phyloP scores from a whole-genome alignment of 2,329 filamentous ascomycete genomes.

The Fusarium sacchari region DNA sequence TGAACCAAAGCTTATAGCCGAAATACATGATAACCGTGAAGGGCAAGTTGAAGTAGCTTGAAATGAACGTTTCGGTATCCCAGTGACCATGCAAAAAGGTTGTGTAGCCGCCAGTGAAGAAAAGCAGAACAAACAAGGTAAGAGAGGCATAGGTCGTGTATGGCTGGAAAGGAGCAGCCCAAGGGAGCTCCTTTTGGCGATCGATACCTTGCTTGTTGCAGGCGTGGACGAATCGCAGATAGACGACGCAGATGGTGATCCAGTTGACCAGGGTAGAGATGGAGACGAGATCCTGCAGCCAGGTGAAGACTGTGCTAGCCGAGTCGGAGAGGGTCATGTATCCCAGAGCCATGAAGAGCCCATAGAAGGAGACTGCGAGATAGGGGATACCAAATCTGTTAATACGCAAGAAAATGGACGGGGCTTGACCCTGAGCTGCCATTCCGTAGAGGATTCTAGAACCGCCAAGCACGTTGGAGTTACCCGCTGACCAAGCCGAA shows the following conservation, averaged over 20 bases:
- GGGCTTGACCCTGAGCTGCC: background rate
- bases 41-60: slow-evolving; percentile 3
- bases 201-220: background rate
- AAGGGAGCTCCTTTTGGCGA: slow-evolving; percentile 9
- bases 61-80: background rate
- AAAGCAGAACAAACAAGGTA: background rate
- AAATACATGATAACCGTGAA: background rate
- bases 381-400: slow-evolving; percentile 10
- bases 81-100: background rate
- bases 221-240: background rate
- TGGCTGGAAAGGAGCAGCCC: background rate
- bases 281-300: slow-evolving; percentile 2
- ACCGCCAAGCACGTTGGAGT: background rate
- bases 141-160: background rate
- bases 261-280: slow-evolving; percentile 4
- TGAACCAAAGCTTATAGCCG: background rate
- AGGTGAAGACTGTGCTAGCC: slow-evolving; percentile 2
- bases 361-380: background rate
- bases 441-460: slow-evolving; percentile 1
- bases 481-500: slow-evolving; percentile 1
- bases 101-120: background rate
- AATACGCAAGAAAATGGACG: background rate
- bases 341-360: background rate
- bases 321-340: slow-evolving; percentile 2
- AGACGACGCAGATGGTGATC: background rate